Evolutionary conservation across 140 eudicot species (phyloP).

Genomic region (Cichorium intybus): DNA sequence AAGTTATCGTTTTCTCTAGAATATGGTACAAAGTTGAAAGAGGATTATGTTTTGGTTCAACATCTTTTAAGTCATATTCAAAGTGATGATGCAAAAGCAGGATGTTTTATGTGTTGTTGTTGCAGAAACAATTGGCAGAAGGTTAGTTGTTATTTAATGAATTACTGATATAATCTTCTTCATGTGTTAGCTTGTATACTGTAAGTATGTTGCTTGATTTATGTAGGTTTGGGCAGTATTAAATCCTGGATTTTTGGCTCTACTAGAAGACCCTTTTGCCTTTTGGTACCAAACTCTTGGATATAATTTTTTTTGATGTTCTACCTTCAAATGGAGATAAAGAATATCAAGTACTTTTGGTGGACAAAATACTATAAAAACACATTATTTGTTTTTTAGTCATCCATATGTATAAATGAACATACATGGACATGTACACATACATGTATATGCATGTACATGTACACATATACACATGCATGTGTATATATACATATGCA

Average conservation of each 20-base stretch:
- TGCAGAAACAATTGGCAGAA: constrained; percentile 81
- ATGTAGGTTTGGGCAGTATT: constrained; percentile 95
- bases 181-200: background rate
- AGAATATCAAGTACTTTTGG: constrained; percentile 50
- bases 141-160: constrained; percentile 36
- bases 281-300: constrained; percentile 62
- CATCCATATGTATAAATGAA: too few relatives aligned
- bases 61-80: constrained; percentile 55
- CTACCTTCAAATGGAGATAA: constrained; percentile 48
- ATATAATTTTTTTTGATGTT: constrained; percentile 78
- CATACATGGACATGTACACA: too few relatives aligned
- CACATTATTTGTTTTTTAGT: too few relatives aligned
- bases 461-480: too few relatives aligned
- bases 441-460: background rate
- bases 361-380: too few relatives aligned
- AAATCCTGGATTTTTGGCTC: constrained; percentile 93
- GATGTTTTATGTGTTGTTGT: constrained; percentile 52
- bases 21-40: constrained; percentile 96
- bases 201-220: constrained; percentile 10
- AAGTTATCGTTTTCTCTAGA: constrained; percentile 80
- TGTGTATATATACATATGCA: too few relatives aligned
- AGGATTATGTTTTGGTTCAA: constrained; percentile 78
- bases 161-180: background rate
- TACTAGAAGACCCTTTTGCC: constrained; percentile 80
- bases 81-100: constrained; percentile 41